A percentile compares a stretch with the other conserved stretches of the same genome.
These are phyloP conservation scores for Rusavskia elegans DNA, from an alignment of 495 filamentous ascomycete species.

Conservation along the genomic window DNA sequence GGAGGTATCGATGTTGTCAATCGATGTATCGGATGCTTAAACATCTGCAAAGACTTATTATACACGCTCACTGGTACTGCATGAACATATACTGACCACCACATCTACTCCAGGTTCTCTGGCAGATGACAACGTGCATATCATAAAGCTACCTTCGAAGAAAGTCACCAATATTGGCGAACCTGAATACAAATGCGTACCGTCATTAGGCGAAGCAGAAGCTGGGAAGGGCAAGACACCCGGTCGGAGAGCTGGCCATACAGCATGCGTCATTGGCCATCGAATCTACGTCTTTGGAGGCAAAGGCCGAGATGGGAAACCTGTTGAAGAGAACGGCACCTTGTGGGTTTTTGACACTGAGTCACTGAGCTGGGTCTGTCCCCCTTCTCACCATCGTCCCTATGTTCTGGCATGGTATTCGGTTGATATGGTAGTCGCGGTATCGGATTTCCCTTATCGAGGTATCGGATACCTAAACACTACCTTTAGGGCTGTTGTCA, in stretches of 20 bases:
- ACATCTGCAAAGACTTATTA: too few relatives aligned
- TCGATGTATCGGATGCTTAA: too few relatives aligned
- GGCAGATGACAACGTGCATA: conserved; percentile 30
- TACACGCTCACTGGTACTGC: too few relatives aligned
- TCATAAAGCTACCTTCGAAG: conserved; percentile 22
- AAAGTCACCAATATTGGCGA: conserved; percentile 8
- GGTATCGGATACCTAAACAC: too few relatives aligned
- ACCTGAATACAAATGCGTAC: conserved; percentile 23
- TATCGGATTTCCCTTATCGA: too few relatives aligned
- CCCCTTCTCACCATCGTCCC: too few relatives aligned
- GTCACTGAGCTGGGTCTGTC: conserved; percentile 17
- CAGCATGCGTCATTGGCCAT: conserved; percentile 22
- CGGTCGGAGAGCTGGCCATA: conserved; percentile 22
- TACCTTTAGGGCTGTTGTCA: too few relatives aligned
- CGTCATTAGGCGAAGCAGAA: conserved; percentile 12
- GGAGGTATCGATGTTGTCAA: too few relatives aligned
- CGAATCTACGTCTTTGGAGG: conserved; percentile 31
- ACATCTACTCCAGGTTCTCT: conserved; percentile 3
- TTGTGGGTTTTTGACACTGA: conserved; percentile 33
- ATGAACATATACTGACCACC: too few relatives aligned
- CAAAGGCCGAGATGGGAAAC: conserved; percentile 14
- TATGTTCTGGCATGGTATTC: too few relatives aligned
- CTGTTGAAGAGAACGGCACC: conserved; percentile 24
- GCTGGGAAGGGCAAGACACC: conserved; percentile 16
- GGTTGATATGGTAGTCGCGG: too few relatives aligned